Evolutionary conservation across 805 yeast species (phyloP).

Genomic region (Saccharomyces paradoxus): DNA sequence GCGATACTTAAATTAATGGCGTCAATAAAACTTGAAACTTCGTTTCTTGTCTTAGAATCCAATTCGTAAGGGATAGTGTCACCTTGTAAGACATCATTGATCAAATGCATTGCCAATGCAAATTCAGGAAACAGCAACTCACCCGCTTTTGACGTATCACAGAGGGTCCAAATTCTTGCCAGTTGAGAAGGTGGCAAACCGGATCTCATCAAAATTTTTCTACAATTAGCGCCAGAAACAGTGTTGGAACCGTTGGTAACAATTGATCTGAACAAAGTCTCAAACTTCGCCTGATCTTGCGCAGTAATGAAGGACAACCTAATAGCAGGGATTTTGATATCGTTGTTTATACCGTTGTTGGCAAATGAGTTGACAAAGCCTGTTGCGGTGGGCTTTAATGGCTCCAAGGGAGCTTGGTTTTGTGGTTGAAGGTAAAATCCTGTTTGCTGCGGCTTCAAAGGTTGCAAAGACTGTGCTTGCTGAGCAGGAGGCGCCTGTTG

Average conservation of each 20-base stretch:
- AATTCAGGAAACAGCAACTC: slow-evolving; percentile 85
- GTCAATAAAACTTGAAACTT: slow-evolving; percentile 83
- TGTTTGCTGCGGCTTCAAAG: slow-evolving; percentile 33
- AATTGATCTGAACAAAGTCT: slow-evolving; percentile 71
- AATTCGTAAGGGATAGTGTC: slow-evolving; percentile 65
- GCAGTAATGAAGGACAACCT: slow-evolving; percentile 79
- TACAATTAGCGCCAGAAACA: slow-evolving; percentile 64
- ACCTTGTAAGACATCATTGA: slow-evolving; percentile 69
- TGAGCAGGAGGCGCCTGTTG: slow-evolving; percentile 12
- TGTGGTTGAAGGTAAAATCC: slow-evolving; percentile 37
- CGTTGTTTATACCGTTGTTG: slow-evolving; percentile 42
- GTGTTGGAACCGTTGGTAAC: slow-evolving; percentile 47
- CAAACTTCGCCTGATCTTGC: slow-evolving; percentile 80
- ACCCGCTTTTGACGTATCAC: slow-evolving; percentile 87
- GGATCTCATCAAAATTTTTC: slow-evolving; percentile 71
- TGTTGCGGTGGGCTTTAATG: slow-evolving; percentile 38
- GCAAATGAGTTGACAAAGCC: slow-evolving; percentile 39
- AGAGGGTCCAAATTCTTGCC: slow-evolving; percentile 81
- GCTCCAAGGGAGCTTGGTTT: slow-evolving; percentile 22
- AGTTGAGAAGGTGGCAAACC: slow-evolving; percentile 65
- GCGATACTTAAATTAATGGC: slow-evolving; percentile 75
- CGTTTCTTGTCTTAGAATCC: slow-evolving; percentile 68
- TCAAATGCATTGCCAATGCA: slow-evolving; percentile 82
- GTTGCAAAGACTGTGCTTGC: slow-evolving; percentile 29
- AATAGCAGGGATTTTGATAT: slow-evolving; percentile 60